Percentiles rank a stretch among this genome's conserved stretches.
Evolutionary conservation across 2,329 filamentous ascomycete genomes (phyloP).

Genomic region (Trichoderma asperellum): DNA sequence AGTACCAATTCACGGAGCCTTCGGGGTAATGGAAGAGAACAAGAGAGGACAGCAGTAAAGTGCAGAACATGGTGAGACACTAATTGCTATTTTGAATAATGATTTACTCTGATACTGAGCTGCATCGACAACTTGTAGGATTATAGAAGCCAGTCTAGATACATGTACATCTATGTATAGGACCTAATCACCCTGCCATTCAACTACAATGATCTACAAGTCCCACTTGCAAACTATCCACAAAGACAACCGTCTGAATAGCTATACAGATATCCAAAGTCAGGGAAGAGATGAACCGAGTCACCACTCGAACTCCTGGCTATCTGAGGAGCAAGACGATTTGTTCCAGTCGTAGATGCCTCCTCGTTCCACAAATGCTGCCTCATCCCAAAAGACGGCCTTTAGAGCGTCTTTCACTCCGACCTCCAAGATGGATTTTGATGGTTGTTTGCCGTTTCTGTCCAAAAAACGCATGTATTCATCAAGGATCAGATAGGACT

Average conservation of each 20-base stretch:
- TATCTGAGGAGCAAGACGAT: neutral
- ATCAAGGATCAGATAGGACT: constrained; percentile 6
- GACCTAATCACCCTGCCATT: neutral
- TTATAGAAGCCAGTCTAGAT: neutral
- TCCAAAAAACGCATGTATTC: constrained; percentile 14
- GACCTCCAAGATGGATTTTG: constrained; percentile 5
- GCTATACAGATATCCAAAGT: neutral
- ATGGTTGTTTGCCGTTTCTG: neutral
- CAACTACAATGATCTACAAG: neutral
- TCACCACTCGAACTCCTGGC: neutral
- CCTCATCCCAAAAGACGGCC: constrained; percentile 3
- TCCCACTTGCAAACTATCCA: neutral
- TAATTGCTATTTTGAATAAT: neutral
- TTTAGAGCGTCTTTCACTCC: neutral
- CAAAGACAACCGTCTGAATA: no score
- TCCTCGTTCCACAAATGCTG: constrained; percentile 1
- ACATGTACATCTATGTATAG: neutral
- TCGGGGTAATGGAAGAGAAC: neutral
- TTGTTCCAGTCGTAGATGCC: constrained; percentile 13
- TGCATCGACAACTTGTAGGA: neutral
- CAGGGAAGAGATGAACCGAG: neutral
- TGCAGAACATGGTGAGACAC: neutral
- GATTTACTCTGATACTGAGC: neutral
- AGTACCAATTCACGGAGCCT: neutral
- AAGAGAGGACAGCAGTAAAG: neutral